Evolutionary conservation across 768 basidiomycete genomes (phyloP).

Genomic region (Cystofilobasidium bisporidii): DNA sequence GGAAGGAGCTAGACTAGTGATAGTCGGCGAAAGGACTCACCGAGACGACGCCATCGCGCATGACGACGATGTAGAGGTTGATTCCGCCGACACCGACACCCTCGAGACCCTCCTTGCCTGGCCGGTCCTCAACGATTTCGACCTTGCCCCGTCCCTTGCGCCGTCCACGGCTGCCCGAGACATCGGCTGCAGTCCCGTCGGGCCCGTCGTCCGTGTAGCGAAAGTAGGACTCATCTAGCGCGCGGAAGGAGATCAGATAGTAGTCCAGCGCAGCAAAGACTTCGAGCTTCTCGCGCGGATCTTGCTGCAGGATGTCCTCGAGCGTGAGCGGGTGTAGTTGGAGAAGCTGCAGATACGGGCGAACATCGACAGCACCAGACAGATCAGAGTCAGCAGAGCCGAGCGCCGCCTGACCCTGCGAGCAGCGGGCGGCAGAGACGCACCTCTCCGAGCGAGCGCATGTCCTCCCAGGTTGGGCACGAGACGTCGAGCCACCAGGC

Average conservation of each 20-base stretch:
- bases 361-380: too few species aligned
- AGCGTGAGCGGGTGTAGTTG: slow-evolving; percentile 85
- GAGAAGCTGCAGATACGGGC: slow-evolving; percentile 49
- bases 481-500: slow-evolving; percentile 89
- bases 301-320: slow-evolving; percentile 85
- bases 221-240: slow-evolving; percentile 55
- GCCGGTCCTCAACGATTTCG: slow-evolving; percentile 44
- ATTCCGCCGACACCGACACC: slow-evolving; percentile 56
- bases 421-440: too few species aligned
- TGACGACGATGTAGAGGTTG: slow-evolving; percentile 81
- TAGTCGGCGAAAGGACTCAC: too few species aligned
- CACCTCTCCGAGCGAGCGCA: slow-evolving; percentile 75
- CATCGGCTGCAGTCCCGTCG: neutral
- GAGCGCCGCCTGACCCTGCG: too few species aligned
- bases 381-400: too few species aligned
- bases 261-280: slow-evolving; percentile 79
- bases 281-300: slow-evolving; percentile 85
- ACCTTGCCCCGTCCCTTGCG: slow-evolving; percentile 37
- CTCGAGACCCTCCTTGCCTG: slow-evolving; percentile 45
- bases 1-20: too few species aligned
- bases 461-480: slow-evolving; percentile 77
- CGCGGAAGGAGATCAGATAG: slow-evolving; percentile 79
- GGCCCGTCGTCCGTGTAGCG: slow-evolving; percentile 37
- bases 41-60: slow-evolving; percentile 66
- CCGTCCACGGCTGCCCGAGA: neutral